Percentiles rank a stretch among this genome's conserved stretches.
Conservation (phyloP, 768 basidiomycete genomes). For the Psilocybe azurescens region DNA sequence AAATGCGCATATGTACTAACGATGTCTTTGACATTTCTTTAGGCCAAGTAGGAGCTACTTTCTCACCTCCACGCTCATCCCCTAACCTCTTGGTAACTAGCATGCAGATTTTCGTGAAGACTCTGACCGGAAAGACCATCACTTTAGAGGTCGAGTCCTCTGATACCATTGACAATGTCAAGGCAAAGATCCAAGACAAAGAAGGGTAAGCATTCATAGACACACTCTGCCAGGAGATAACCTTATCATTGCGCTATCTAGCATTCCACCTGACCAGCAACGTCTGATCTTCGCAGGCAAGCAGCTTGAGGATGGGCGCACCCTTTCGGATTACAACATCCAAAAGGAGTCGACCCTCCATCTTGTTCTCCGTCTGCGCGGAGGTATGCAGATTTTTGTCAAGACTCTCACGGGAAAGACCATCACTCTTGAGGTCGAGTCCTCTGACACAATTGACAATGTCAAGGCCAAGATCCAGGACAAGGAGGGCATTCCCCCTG, state of each 20-base stretch:
- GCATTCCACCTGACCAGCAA: conserved; percentile 24
- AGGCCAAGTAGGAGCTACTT: conserved; percentile 14
- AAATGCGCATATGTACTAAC: neutral
- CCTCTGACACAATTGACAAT: conserved; percentile 28
- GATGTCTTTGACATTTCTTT: neutral
- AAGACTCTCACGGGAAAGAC: conserved; percentile 75
- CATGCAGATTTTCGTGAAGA: conserved; percentile 42
- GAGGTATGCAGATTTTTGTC: conserved; percentile 47
- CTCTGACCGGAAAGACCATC: conserved; percentile 32
- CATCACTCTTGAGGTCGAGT: conserved; percentile 29
- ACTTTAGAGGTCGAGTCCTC: conserved; percentile 25
- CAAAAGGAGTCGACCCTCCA: conserved; percentile 25
- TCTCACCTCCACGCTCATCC: conserved; percentile 1
- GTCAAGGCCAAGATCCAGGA: conserved; percentile 50
- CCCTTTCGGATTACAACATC: conserved; percentile 24
- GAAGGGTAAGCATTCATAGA: conserved; percentile 26
- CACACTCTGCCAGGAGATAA: conserved; percentile 1
- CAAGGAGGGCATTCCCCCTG: conserved; percentile 28
- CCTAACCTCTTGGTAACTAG: conserved; percentile 14
- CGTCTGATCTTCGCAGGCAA: conserved; percentile 25
- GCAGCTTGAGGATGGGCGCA: conserved; percentile 25
- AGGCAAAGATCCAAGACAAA: conserved; percentile 40
- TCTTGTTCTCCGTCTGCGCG: conserved; percentile 21
- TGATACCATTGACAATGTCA: conserved; percentile 65
- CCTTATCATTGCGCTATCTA: conserved; percentile 14